Evolutionary conservation across 2,329 filamentous ascomycete genomes (phyloP).

Genomic region (Fusarium sp.): DNA sequence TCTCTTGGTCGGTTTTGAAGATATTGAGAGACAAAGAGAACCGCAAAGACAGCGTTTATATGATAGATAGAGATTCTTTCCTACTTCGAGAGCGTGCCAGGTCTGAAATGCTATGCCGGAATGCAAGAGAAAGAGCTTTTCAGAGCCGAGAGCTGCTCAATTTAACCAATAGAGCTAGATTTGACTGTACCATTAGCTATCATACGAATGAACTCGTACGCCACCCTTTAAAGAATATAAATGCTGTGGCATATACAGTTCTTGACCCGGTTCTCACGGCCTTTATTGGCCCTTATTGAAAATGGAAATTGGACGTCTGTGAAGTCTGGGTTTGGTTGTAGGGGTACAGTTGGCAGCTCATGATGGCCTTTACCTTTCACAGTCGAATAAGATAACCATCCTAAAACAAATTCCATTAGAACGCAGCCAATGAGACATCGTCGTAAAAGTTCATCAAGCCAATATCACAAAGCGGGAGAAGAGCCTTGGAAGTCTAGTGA

Average conservation of each 20-base stretch:
- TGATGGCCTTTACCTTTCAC: background rate
- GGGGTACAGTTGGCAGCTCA: background rate
- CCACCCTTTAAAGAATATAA: background rate
- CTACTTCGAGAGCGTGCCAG: constrained; percentile 7
- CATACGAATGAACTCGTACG: background rate
- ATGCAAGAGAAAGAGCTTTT: background rate
- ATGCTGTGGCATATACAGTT: background rate
- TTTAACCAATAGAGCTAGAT: constrained; percentile 18
- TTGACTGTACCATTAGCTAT: constrained; percentile 11
- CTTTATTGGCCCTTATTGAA: background rate
- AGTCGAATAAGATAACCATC: background rate
- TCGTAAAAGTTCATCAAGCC: background rate
- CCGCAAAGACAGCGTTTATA: constrained; percentile 25
- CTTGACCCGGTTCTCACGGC: background rate
- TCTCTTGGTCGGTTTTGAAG: background rate
- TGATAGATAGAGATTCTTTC: constrained; percentile 19
- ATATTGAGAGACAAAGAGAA: constrained; percentile 2
- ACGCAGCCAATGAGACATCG: background rate
- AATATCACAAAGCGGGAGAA: background rate
- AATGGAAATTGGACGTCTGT: background rate
- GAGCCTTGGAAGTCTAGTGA: background rate
- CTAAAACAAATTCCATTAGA: background rate
- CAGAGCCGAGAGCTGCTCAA: background rate
- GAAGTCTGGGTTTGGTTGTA: background rate
- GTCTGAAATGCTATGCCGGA: constrained; percentile 9